These are phyloP conservation scores for Botrytis paeoniae DNA, from an alignment of 2,329 filamentous ascomycete species.

Conservation along the genomic window DNA sequence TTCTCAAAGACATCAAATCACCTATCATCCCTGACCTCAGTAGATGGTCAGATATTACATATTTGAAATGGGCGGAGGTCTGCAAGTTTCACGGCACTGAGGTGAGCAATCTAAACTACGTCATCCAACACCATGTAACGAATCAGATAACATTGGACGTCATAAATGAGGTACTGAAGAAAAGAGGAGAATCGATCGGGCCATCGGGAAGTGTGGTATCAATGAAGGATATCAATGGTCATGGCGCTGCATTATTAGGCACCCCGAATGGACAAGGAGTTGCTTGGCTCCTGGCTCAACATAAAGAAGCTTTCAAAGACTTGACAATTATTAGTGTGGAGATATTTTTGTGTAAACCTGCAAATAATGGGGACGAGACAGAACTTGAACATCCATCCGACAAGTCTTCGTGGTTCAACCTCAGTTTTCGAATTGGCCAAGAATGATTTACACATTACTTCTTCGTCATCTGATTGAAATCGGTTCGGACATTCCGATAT, in stretches of 20 bases:
- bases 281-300: neutral
- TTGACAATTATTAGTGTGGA: neutral
- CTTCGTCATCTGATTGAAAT: neutral
- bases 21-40: neutral
- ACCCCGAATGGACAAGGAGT: neutral
- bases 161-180: neutral
- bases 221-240: neutral
- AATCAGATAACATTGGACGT: neutral
- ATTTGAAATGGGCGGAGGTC: neutral
- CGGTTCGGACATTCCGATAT: too few species aligned
- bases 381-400: neutral
- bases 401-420: neutral
- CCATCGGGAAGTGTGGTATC: neutral
- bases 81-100: neutral
- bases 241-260: neutral
- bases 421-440: neutral
- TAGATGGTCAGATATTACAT: neutral
- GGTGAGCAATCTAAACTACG: neutral
- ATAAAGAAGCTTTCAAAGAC: neutral
- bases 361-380: too few species aligned
- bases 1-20: neutral
- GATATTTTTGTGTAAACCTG: neutral
- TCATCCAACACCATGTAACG: neutral
- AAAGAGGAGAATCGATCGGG: neutral
- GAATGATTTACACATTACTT: neutral